These are phyloP conservation scores for Ceratobasidium sp. DNA, from an alignment of 1,284 basidiomycete species.

Conservation along the genomic window DNA sequence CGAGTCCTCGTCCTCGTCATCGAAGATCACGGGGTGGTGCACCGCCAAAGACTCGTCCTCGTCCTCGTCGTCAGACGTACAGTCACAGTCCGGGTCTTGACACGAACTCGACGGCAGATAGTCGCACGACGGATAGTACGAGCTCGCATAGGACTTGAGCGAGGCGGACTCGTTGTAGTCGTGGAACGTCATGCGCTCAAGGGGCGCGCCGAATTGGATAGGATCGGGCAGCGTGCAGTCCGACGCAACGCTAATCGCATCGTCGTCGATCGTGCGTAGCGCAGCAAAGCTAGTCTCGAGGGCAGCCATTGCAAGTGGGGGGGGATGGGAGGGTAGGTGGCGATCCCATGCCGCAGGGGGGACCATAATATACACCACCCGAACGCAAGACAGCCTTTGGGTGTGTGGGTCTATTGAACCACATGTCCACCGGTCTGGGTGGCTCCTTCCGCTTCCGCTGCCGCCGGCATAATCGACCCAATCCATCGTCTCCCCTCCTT, in stretches of 20 bases:
- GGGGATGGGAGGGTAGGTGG: not conserved
- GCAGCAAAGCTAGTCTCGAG: conserved; percentile 8
- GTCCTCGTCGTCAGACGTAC: conserved; percentile 23
- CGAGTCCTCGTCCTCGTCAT: conserved; percentile 24
- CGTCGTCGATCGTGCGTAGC: conserved; percentile 40
- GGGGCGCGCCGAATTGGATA: conserved; percentile 46
- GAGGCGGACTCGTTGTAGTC: conserved; percentile 19
- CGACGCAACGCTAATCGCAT: conserved; percentile 44
- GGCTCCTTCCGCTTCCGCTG: not conserved
- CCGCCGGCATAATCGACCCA: conserved; percentile 11
- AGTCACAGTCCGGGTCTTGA: conserved; percentile 34
- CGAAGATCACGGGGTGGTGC: conserved; percentile 13
- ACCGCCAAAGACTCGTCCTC: too few relatives aligned
- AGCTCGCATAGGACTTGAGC: conserved; percentile 27
- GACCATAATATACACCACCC: conserved; percentile 31
- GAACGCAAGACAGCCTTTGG: conserved; percentile 18
- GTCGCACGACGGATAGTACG: conserved; percentile 29
- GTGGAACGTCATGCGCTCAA: conserved; percentile 46
- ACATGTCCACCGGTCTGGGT: not conserved
- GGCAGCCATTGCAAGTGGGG: conserved; percentile 12
- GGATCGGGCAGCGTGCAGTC: conserved; percentile 48
- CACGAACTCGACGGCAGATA: conserved; percentile 20
- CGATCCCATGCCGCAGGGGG: not conserved
- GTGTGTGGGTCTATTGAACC: conserved; percentile 27
- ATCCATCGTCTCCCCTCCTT: not conserved